Percentiles rank a stretch among this genome's conserved stretches.
Evolutionary conservation across 2,329 filamentous ascomycete species (phyloP).

Genomic region (Monascus ruber): DNA sequence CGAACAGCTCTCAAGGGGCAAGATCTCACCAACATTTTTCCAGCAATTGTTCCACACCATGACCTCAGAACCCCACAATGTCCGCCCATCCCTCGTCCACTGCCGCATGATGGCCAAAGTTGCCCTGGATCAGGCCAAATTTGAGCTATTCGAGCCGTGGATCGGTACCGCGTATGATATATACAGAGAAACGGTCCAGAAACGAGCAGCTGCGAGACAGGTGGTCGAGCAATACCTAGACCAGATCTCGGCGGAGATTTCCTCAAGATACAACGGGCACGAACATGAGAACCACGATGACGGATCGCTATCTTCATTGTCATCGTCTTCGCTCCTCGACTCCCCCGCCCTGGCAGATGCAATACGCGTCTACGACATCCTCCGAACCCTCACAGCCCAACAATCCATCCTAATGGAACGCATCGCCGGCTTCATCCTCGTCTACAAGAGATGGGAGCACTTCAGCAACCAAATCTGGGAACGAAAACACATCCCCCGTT

Average conservation of each 20-base stretch:
- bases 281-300: neutral
- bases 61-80: constrained; percentile 45
- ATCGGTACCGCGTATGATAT: constrained; percentile 20
- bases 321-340: constrained; percentile 6
- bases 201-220: constrained; percentile 14
- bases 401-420: constrained; percentile 13
- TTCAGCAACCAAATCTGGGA: constrained; percentile 18
- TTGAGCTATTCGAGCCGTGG: constrained; percentile 14
- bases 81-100: constrained; percentile 47
- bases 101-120: constrained; percentile 29
- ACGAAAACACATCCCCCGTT: constrained; percentile 27
- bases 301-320: neutral
- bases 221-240: constrained; percentile 15
- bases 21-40: constrained; percentile 36
- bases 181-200: constrained; percentile 16
- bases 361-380: constrained; percentile 21
- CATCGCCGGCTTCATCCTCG: constrained; percentile 12
- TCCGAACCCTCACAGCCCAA: constrained; percentile 19
- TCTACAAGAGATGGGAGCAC: constrained; percentile 9
- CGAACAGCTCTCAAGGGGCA: constrained; percentile 14
- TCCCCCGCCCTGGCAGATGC: constrained; percentile 18
- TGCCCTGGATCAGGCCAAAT: constrained; percentile 8
- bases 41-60: constrained; percentile 48
- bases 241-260: neutral
- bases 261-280: neutral